phyloP scores from a whole-genome alignment of 768 basidiomycete species.

The Trametes cinnabarina region DNA sequence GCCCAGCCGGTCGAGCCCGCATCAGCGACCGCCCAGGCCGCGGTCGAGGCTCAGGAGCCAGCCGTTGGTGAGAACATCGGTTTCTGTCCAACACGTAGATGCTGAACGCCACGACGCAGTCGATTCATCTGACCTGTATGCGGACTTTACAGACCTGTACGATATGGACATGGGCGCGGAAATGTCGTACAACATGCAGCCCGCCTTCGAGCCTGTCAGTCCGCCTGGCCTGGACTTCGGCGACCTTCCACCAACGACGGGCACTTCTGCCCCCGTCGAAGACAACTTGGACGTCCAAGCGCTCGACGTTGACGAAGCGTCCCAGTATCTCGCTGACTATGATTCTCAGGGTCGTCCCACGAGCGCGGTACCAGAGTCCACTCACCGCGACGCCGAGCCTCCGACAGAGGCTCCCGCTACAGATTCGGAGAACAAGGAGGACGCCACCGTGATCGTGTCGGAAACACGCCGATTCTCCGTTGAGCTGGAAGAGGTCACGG shows the following conservation, averaged over 20 bases:
- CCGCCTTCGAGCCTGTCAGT: constrained; percentile 15
- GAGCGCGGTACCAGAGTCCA: not conserved
- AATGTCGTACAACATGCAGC: not conserved
- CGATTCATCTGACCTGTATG: not conserved
- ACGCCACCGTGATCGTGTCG: not conserved
- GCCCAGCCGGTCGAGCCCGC: not conserved
- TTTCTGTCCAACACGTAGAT: no score
- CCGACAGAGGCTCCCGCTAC: not conserved
- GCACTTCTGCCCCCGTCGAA: not conserved
- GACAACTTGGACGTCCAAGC: not conserved
- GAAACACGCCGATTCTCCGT: not conserved
- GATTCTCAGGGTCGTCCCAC: not conserved
- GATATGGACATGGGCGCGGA: not conserved
- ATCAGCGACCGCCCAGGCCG: not conserved
- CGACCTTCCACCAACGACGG: constrained; percentile 11
- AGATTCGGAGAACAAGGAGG: not conserved
- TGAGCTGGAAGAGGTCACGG: constrained; percentile 2
- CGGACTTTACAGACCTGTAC: constrained; percentile 9
- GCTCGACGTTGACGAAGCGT: not conserved
- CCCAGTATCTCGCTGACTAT: not conserved
- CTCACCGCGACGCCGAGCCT: not conserved
- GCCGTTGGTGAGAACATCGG: no score
- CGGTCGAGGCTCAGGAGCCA: not conserved
- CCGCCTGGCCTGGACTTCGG: constrained; percentile 17
- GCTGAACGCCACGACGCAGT: no score